Conservation (phyloP, 106 monocot genomes). For the Agapanthus africanus region DNA sequence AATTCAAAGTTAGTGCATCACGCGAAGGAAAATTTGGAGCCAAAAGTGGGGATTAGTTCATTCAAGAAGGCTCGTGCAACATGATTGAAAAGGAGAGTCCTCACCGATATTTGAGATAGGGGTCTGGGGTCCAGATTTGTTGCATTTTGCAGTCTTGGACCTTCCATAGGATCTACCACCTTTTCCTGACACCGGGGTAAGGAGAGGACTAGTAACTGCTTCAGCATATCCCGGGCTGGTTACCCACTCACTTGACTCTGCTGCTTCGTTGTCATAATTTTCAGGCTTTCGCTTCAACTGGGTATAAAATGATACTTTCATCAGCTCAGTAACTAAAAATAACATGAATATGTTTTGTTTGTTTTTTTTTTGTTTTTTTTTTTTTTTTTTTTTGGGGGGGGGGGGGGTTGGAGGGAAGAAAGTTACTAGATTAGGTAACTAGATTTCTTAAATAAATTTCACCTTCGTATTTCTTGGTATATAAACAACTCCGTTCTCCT, state of each 20-base stretch:
- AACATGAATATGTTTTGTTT: too few species aligned
- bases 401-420: too few species aligned
- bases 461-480: too few species aligned
- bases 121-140: constrained; percentile 49
- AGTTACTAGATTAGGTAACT: too few species aligned
- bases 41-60: background rate
- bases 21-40: background rate
- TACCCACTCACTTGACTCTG: constrained; percentile 58
- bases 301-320: constrained; percentile 5
- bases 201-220: constrained; percentile 37
- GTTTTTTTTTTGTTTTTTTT: too few species aligned
- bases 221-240: constrained; percentile 48
- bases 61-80: background rate
- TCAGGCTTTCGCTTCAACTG: constrained; percentile 72
- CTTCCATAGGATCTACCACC: constrained; percentile 28
- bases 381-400: too few species aligned
- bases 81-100: background rate
- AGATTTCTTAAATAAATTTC: too few species aligned
- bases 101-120: constrained; percentile 63
- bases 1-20: background rate
- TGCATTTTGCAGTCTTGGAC: constrained; percentile 34
- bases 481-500: too few species aligned
- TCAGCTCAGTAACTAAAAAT: background rate
- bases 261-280: constrained; percentile 48
- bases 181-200: constrained; percentile 79